Conservation (phyloP, 495 filamentous ascomycete genomes). For the Aspergillus funiculosus region DNA sequence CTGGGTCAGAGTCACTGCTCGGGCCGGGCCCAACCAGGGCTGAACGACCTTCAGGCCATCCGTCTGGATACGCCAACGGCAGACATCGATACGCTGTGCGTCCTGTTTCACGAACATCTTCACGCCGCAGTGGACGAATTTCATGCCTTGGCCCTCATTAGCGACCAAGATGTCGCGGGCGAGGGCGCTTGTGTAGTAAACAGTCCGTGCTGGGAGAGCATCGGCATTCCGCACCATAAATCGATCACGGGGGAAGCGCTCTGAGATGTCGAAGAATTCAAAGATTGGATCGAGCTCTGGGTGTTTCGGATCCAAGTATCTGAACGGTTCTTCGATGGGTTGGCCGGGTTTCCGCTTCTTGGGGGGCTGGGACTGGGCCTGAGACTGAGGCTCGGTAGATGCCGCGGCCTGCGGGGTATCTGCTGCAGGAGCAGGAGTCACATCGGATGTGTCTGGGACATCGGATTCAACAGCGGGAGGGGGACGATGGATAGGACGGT, state of each 20-base stretch:
- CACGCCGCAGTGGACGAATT: conserved; percentile 93
- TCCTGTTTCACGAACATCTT: conserved; percentile 99
- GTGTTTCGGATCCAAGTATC: conserved; percentile 69
- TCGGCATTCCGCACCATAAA: conserved; percentile 93
- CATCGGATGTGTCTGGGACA: conserved; percentile 32
- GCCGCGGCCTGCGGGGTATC: conserved; percentile 15
- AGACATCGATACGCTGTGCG: conserved; percentile 73
- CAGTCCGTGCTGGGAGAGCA: conserved; percentile 74
- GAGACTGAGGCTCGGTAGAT: conserved; percentile 12
- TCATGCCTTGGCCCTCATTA: conserved; percentile 85
- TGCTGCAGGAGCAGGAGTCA: conserved; percentile 20
- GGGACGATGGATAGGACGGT: conserved; percentile 48
- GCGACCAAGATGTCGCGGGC: conserved; percentile 71
- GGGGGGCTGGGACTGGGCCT: too few species aligned
- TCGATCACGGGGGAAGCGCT: conserved; percentile 77
- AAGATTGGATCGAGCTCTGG: conserved; percentile 67
- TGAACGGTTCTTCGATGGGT: conserved; percentile 81
- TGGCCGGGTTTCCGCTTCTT: conserved; percentile 46
- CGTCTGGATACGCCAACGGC: conserved; percentile 89
- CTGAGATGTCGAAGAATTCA: conserved; percentile 73
- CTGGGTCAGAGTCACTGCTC: conserved; percentile 67
- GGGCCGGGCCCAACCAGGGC: conserved; percentile 74
- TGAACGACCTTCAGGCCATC: conserved; percentile 86
- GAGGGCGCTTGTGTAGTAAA: conserved; percentile 90
- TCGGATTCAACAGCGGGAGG: conserved; percentile 38